These are phyloP conservation scores for Pichia deserticola DNA, from an alignment of 805 yeast genomes.

Conservation along the genomic window DNA sequence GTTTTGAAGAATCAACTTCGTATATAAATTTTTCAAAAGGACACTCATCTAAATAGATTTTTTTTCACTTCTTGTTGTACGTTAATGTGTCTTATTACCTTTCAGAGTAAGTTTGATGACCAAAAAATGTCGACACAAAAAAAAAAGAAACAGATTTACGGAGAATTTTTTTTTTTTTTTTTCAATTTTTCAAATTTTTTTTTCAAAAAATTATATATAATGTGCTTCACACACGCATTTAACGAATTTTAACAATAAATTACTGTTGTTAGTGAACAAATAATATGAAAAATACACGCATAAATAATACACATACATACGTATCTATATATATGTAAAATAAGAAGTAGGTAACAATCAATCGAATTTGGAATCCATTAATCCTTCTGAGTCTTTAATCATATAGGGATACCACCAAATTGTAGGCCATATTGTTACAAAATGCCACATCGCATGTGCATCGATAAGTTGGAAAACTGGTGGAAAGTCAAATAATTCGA, in stretches of 20 bases:
- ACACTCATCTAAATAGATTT: too few relatives aligned
- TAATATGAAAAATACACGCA: too few relatives aligned
- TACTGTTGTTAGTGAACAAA: too few relatives aligned
- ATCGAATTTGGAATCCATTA: conserved; percentile 24
- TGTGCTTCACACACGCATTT: too few relatives aligned
- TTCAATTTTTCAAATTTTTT: neutral
- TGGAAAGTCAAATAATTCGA: conserved; percentile 86
- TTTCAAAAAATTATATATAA: too few relatives aligned
- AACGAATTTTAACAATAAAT: too few relatives aligned
- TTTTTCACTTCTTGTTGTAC: too few relatives aligned
- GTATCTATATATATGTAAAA: neutral
- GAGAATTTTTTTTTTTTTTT: neutral
- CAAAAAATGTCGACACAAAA: too few relatives aligned
- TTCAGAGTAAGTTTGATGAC: neutral
- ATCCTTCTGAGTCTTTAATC: conserved; percentile 35
- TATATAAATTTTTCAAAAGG: conserved; percentile 10
- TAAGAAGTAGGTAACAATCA: neutral
- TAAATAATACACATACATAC: neutral
- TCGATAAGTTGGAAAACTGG: conserved; percentile 65
- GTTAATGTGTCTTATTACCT: too few relatives aligned
- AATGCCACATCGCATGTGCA: conserved; percentile 94
- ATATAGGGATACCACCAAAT: conserved; percentile 62
- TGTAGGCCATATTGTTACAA: conserved; percentile 78
- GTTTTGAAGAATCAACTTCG: conserved; percentile 15
- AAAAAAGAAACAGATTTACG: neutral